phyloP scores from a whole-genome alignment of 2,329 filamentous ascomycete genomes.

The Fusarium marasasianum region DNA sequence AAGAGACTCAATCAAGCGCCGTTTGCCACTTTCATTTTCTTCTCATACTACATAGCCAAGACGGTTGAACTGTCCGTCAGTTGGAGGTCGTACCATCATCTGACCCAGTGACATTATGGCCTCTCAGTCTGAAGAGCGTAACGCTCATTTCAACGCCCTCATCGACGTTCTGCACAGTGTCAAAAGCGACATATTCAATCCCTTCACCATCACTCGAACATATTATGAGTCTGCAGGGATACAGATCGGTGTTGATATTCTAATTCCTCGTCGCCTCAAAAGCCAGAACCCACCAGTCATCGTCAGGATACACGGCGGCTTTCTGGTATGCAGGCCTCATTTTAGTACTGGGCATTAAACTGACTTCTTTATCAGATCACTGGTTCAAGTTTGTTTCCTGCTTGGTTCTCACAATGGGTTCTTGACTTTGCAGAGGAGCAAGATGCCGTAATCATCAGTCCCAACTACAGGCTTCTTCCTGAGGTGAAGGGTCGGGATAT shows the following conservation, averaged over 20 bases:
- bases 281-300: not conserved
- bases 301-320: not conserved
- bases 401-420: not conserved
- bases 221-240: not conserved
- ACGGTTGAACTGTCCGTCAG: too few relatives aligned
- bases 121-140: not conserved
- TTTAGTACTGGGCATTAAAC: not conserved
- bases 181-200: not conserved
- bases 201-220: not conserved
- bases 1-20: accelerated
- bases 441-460: not conserved
- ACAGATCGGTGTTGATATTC: not conserved
- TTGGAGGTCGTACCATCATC: not conserved
- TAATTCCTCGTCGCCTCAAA: not conserved
- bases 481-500: not conserved
- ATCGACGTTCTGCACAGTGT: not conserved
- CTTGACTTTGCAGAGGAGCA: not conserved
- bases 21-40: not conserved
- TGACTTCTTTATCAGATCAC: not conserved
- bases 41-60: not conserved
- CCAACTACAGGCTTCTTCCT: not conserved
- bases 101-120: not conserved
- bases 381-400: not conserved
- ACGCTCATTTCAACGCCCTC: not conserved
- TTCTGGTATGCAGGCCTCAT: not conserved